A percentile compares a stretch with the other conserved stretches of the same genome.
phyloP scores from a whole-genome alignment of 371 early-diverging fungal genomes.

The Mortierella sp. region DNA sequence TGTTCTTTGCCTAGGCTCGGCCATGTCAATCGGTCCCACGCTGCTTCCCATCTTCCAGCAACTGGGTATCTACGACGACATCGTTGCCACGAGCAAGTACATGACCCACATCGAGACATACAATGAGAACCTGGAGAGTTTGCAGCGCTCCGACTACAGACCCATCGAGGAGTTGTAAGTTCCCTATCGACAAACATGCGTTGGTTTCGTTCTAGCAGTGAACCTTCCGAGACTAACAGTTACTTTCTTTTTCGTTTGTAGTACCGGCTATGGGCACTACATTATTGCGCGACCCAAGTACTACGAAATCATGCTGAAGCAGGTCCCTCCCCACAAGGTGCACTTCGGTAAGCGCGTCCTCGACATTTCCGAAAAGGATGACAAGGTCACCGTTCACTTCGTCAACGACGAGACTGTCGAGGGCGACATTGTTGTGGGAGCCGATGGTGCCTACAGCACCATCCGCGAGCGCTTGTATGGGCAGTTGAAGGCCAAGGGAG shows the following conservation, averaged over 20 bases:
- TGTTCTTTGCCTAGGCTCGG: background rate
- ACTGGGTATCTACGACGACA: background rate
- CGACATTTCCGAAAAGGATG: background rate
- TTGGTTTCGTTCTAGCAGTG: background rate
- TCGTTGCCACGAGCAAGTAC: background rate
- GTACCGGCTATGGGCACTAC: background rate
- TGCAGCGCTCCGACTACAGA: background rate
- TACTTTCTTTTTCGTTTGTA: background rate
- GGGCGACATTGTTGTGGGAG: slow-evolving; percentile 18
- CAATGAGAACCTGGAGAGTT: background rate
- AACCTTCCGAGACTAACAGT: background rate
- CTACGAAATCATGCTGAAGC: slow-evolving; percentile 16
- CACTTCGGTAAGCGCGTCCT: slow-evolving; percentile 5
- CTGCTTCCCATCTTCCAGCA: background rate
- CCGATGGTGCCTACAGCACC: slow-evolving; percentile 20
- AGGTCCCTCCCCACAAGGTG: slow-evolving; percentile 10
- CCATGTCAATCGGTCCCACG: background rate
- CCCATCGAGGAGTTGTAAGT: background rate
- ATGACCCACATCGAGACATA: background rate
- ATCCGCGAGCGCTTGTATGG: slow-evolving; percentile 13
- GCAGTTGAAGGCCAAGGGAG: background rate
- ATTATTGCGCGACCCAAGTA: slow-evolving; percentile 8
- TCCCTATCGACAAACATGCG: too few relatives aligned
- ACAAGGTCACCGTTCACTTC: background rate
- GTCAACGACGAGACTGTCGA: background rate